A percentile compares a stretch with the other conserved stretches of the same genome.
Conservation (phyloP, 257 asterid species). For the Solanum lycopersicoides region DNA sequence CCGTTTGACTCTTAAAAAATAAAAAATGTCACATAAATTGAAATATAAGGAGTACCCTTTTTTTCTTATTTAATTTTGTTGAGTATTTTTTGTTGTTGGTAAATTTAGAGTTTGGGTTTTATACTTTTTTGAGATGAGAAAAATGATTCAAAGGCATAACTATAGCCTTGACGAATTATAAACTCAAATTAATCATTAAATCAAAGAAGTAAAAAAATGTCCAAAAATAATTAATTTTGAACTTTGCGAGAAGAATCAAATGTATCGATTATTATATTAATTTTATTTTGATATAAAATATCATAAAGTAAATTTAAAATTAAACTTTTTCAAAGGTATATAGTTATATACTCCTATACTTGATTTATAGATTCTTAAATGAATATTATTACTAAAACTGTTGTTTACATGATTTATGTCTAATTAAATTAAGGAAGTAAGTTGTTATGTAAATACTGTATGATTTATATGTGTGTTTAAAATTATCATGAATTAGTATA, state of each 20-base stretch:
- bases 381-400: not conserved
- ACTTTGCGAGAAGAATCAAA: not conserved
- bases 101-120: too few relatives aligned
- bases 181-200: too few relatives aligned
- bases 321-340: not conserved
- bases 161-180: too few relatives aligned
- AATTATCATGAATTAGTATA: not conserved
- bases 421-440: not conserved
- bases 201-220: too few relatives aligned
- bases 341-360: not conserved
- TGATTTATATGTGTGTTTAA: not conserved
- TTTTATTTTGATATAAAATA: too few relatives aligned
- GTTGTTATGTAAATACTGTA: not conserved
- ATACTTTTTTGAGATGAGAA: too few relatives aligned
- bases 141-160: too few relatives aligned
- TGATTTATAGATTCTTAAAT: not conserved
- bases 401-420: not conserved
- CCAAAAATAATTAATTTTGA: too few relatives aligned
- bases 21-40: too few relatives aligned
- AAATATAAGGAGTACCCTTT: too few relatives aligned
- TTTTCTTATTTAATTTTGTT: not conserved
- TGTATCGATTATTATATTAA: too few relatives aligned
- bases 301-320: not conserved
- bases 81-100: not conserved
- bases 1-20: too few relatives aligned